phyloP scores from a whole-genome alignment of 371 early-diverging fungal species.

The Saksenaea oblongispora region DNA sequence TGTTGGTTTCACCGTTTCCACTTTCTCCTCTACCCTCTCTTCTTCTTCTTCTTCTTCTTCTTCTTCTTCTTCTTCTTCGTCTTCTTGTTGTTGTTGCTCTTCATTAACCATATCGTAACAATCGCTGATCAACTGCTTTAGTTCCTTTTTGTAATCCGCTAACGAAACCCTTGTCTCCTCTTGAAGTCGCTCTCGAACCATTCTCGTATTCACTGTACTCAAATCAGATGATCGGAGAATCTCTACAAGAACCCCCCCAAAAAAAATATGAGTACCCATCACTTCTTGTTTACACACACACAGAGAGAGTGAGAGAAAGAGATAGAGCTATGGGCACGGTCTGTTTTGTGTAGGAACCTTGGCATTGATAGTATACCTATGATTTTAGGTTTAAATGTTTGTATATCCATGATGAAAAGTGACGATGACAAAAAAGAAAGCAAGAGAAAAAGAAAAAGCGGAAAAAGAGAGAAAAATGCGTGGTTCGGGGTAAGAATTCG shows the following conservation, averaged over 20 bases:
- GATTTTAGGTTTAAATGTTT: constrained; percentile 11
- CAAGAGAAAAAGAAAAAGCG: constrained; percentile 4
- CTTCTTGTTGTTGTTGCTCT: neutral
- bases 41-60: constrained; percentile 5
- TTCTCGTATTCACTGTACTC: constrained; percentile 45
- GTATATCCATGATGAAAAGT: constrained; percentile 12
- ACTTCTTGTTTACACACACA: neutral
- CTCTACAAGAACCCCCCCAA: constrained; percentile 9
- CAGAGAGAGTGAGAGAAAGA: neutral
- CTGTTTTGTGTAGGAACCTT: too few relatives aligned
- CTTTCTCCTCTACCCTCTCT: neutral
- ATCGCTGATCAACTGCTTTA: constrained; percentile 37
- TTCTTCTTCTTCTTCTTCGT: neutral
- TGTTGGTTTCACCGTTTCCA: constrained; percentile 4
- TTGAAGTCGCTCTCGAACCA: constrained; percentile 52
- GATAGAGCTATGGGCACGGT: too few relatives aligned
- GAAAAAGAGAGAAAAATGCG: constrained; percentile 1
- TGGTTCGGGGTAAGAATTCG: neutral
- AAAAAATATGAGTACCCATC: neutral
- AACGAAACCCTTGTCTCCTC: constrained; percentile 31
- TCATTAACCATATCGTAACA: constrained; percentile 23
- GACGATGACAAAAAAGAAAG: neutral
- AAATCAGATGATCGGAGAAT: constrained; percentile 53
- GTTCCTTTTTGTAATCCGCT: constrained; percentile 27
- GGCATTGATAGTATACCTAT: constrained; percentile 6